phyloP scores from a whole-genome alignment of 257 asterid species.

The Thymus quinquecostatus region DNA sequence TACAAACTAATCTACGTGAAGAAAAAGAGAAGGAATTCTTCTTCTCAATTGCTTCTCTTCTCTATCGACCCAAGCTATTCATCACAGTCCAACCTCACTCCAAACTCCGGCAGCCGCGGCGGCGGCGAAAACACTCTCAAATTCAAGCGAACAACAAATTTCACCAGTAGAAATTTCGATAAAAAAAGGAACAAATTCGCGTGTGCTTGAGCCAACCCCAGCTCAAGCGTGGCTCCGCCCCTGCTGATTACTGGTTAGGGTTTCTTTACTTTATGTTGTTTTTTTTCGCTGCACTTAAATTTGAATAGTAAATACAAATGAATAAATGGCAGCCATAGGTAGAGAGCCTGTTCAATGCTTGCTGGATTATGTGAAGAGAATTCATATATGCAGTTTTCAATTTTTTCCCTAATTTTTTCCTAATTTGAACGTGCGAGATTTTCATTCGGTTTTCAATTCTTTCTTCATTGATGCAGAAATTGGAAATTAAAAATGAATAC shows the following conservation, averaged over 20 bases:
- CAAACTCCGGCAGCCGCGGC: too few relatives aligned
- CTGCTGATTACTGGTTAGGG: slow-evolving; percentile 7
- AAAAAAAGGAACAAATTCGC: too few relatives aligned
- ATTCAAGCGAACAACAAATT: too few relatives aligned
- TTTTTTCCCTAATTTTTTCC: background rate
- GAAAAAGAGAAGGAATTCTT: too few relatives aligned
- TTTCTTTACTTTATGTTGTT: background rate
- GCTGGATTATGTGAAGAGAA: slow-evolving; percentile 62
- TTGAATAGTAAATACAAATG: slow-evolving; percentile 25
- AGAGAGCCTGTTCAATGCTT: slow-evolving; percentile 51
- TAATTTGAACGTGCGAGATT: background rate
- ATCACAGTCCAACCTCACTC: too few relatives aligned
- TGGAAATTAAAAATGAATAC: slow-evolving; percentile 35
- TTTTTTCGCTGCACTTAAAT: slow-evolving; percentile 27
- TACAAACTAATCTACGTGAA: too few relatives aligned
- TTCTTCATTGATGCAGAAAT: slow-evolving; percentile 31
- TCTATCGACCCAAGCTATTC: too few relatives aligned
- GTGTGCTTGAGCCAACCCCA: too few relatives aligned
- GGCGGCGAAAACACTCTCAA: too few relatives aligned
- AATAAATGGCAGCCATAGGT: slow-evolving; percentile 40
- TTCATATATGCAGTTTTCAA: slow-evolving; percentile 42
- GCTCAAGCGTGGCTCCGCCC: too few relatives aligned
- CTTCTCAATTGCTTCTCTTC: too few relatives aligned
- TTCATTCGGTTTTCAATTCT: background rate
- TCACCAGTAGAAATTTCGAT: too few relatives aligned